Base-by-base conservation (phyloP, 306 rosid species). In the Citrullus amarus region DNA sequence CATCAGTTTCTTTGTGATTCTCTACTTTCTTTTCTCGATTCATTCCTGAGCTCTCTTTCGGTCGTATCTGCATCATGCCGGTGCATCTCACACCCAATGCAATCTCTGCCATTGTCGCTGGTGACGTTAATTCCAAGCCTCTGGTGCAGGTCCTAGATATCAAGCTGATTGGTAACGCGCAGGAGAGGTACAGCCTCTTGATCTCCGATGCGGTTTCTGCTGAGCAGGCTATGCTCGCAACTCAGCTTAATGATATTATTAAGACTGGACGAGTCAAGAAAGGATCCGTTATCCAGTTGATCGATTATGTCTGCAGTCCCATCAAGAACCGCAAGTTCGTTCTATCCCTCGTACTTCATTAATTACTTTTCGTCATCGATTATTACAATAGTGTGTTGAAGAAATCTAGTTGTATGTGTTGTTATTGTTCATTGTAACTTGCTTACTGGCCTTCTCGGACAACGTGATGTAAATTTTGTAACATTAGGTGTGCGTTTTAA, bases 231-330 rank as follows among this genome's bases (percentile, higher is more conserved):
- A 88, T 92, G 97, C 84, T 92, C 54, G 96, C 96, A 2, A 83
- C 89, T 69, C 99, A 92, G 85, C 97, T 91, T 81, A 91, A 90
- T 73, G 91, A 86, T 77, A 81, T 83, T 28, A 79, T 95, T 79
- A 84, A 59, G 80, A 77, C 86, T 78, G 90, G 89, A 34, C 86
- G 62, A 65, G 85, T 95, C 57, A 86, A 81, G 88, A 85, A 79
- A 72, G 97, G 99, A 72, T 92, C 99, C 44, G 85, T 95, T 53
- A 83, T 95, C 72, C 99, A 95, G 89, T 87, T 95, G 80, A 83
- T 88, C 79, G 99, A 95, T 53, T 95, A 95, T 61, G 87, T 92
- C 4, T 91, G 93, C 87, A 83, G 83, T 85, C 46, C 55, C 39
- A 38, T 91, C 76, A 93, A 84, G 79, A 84, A 80, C 72, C 97